phyloP scores from a whole-genome alignment of 2,329 filamentous ascomycete genomes.

The Westerdykella aurantiaca region DNA sequence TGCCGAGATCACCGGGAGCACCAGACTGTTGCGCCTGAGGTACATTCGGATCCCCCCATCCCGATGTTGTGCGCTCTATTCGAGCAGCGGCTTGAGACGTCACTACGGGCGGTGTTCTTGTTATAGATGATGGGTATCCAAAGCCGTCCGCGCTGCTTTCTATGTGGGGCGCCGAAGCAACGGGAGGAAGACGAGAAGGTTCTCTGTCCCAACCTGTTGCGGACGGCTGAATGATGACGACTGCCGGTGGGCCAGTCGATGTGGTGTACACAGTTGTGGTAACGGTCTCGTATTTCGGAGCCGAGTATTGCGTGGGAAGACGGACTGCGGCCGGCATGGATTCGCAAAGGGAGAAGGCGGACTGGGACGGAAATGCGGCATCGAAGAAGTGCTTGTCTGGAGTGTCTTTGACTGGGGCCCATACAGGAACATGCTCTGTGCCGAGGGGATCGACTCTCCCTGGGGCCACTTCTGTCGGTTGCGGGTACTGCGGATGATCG shows the following conservation, averaged over 20 bases:
- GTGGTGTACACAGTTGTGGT: slow-evolving; percentile 6
- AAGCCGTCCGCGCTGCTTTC: slow-evolving; percentile 2
- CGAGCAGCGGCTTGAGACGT: not conserved
- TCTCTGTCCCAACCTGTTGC: slow-evolving; percentile 6
- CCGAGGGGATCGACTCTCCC: slow-evolving; percentile 9
- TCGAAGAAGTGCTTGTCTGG: slow-evolving; percentile 14
- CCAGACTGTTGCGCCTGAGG: not conserved
- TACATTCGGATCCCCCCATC: not conserved
- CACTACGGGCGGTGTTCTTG: not conserved
- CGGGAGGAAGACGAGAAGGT: no score
- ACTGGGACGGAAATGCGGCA: slow-evolving; percentile 10
- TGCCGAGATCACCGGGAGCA: not conserved
- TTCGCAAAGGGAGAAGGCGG: slow-evolving; percentile 12
- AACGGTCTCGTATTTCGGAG: slow-evolving; percentile 10
- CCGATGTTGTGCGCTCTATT: not conserved
- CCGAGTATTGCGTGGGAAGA: slow-evolving; percentile 5
- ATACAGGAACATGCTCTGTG: slow-evolving; percentile 6
- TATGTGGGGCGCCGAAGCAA: not conserved
- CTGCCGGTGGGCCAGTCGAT: not conserved
- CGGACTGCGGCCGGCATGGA: slow-evolving; percentile 1
- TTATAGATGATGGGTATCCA: not conserved
- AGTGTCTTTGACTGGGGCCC: slow-evolving; percentile 8
- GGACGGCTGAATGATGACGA: slow-evolving; percentile 3
- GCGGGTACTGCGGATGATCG: slow-evolving; percentile 13
- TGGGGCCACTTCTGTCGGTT: slow-evolving; percentile 6